Percentiles rank a stretch among this genome's conserved stretches.
phyloP scores from a whole-genome alignment of 1,284 basidiomycete species.

The Malassezia yamatoensis region DNA sequence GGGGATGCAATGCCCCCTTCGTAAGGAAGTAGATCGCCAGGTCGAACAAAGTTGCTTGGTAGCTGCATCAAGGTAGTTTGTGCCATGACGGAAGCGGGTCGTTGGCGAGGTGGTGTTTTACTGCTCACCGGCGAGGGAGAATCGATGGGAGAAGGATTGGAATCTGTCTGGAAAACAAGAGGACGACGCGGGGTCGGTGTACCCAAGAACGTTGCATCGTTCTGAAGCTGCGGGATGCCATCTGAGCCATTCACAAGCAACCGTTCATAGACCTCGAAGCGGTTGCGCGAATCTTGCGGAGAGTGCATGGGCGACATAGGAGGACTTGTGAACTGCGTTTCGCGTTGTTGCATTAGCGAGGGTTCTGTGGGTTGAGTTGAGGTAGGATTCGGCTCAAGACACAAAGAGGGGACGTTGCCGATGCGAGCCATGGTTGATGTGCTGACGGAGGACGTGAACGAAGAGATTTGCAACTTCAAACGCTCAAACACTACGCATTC shows the following conservation, averaged over 20 bases:
- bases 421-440: conserved; percentile 26
- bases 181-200: conserved; percentile 10
- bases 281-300: neutral
- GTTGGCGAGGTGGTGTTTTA: neutral
- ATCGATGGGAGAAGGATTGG: neutral
- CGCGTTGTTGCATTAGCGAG: neutral
- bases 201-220: conserved; percentile 9
- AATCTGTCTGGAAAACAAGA: conserved; percentile 3
- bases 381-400: conserved; percentile 2
- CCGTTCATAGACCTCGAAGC: neutral
- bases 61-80: neutral
- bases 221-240: neutral
- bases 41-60: neutral
- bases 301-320: neutral
- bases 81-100: neutral
- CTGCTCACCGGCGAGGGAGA: neutral
- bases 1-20: neutral
- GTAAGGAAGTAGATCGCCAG: neutral
- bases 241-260: neutral
- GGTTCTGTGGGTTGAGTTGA: neutral
- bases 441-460: conserved; percentile 24
- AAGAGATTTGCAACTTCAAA: conserved; percentile 37
- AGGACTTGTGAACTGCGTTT: neutral
- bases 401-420: conserved; percentile 40
- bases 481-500: conserved; percentile 42